Conservation (phyloP, 116 monocot species). For the Iris pallida region DNA sequence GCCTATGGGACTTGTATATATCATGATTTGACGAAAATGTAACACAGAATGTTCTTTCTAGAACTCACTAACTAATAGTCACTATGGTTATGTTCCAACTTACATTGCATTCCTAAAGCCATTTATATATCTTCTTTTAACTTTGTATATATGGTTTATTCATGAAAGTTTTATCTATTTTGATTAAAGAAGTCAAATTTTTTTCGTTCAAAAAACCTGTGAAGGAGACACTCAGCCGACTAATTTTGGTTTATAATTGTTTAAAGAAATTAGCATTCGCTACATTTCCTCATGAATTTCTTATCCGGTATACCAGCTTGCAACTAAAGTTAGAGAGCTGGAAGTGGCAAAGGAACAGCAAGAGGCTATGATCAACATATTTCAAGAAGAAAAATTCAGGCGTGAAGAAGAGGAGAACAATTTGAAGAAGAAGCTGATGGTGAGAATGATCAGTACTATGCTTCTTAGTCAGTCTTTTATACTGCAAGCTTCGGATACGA, state of each 20-base stretch:
- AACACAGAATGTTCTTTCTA: no score
- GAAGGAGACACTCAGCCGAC: no score
- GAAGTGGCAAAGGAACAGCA: conserved; percentile 19
- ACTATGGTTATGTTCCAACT: no score
- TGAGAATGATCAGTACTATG: not conserved
- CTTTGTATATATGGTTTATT: no score
- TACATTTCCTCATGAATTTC: not conserved
- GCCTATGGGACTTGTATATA: no score
- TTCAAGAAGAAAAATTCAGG: conserved; percentile 19
- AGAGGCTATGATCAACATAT: conserved; percentile 17
- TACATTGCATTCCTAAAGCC: no score
- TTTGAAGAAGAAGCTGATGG: conserved; percentile 17
- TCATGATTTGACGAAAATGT: no score
- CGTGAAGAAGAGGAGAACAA: conserved; percentile 15
- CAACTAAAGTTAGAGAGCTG: not conserved
- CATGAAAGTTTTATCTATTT: no score
- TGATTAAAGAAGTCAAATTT: not conserved
- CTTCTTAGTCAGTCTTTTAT: not conserved
- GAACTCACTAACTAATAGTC: no score
- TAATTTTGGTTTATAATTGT: not conserved
- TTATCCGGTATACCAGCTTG: not conserved
- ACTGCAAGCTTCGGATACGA: not conserved
- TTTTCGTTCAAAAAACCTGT: not conserved
- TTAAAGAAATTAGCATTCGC: not conserved
- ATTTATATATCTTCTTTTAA: no score